Base-by-base conservation (phyloP, 1,139 yeast genomes). In the Nakaseomyces glabratus region DNA sequence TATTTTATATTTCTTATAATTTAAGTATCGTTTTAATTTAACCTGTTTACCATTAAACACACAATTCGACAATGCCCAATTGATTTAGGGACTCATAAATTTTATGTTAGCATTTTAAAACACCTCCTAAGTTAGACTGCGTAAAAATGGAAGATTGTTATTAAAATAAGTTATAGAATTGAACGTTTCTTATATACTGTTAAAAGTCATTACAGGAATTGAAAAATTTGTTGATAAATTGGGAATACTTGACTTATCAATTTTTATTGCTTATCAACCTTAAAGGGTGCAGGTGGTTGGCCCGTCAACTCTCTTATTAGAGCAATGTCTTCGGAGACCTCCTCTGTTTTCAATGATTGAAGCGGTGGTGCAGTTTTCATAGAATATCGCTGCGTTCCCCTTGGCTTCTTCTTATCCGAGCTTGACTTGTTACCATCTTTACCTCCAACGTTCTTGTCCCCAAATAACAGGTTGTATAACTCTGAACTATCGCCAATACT, bases 311-410 rank as follows among this genome's bases (percentile, higher is more conserved):
- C 42, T 33, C 59, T 51, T 8, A 57, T 51, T 31, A 51, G 35
- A 3, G 55, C 50, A 6, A 57, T 55, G 33, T 57, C 61, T 12
- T 49, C 57, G 1, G 58, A 51, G 6, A 57, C 59, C 39, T 57
- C 60, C 21, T 55, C 60, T 8, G 43, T 44, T 6, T 42, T 47
- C 31, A 57, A 37, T 2, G 60, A 54, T 25, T 40, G 51, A 12
- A 57, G 33, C 4, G 59, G 54, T 10, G 61, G 61, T 2, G 61
- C 61, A 2, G 58, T 40, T 34, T 57, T 57, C 5, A 58, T 48
- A 2, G 60, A 48, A 24, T 50, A 53, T 18, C 60, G 38, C 38
- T 52, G 57, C 11, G 51, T 44, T 19, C 47, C 42, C 35, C 57
- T 42, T 18, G 46, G 48, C 39, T 51, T 52, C 38, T 55, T 54